Evolutionary conservation across 2,329 filamentous ascomycete genomes (phyloP), one percentile per base, ranked within the genome.

Genomic region (Emergomyces orientalis): DNA sequence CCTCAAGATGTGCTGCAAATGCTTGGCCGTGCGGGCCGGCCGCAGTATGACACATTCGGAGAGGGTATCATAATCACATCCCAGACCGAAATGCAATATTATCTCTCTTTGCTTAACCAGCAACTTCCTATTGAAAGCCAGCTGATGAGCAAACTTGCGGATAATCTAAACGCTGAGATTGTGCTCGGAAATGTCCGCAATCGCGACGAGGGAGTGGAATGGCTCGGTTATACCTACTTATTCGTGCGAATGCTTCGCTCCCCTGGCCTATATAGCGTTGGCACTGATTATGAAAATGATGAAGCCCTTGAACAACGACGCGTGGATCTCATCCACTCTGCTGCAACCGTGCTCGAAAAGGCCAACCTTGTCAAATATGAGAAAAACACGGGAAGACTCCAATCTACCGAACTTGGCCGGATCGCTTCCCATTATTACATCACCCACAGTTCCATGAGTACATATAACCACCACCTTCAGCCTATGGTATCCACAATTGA

Each of bases 371-470:
- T 96, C 75, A 97, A 96, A 71, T 99, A 99, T 71, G 94, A 99
- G 70, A 94, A 95, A 75, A 94, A 94, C 76, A 87, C 88, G 1
- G 94, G 95, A 32, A 89, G 87, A 70, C 77, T 99, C 39, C 91
- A 96, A 75, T 85, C 90, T 3, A 99, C 94, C 0, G 94, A 99
- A 74, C 86, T 99, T 62, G 94, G 95, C 60, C 88, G 94, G 51
- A 95, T 99, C 68, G 89, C 95, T 6, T 97, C 93, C 17, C 94
- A 99, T 75, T 99, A 99, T 80, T 99, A 99, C 79, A 97, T 99
- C 71, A 94, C 91, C 0, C 87, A 96, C 75, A 90, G 86, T 68
- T 97, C 93, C 17, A 99, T 99, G 94, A 84, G 93, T 68, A 97
- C 90, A 0, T 99, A 99, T 79, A 96, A 96, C 74, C 90, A 89